A percentile compares a stretch with the other conserved stretches of the same genome.
Conservation (phyloP, 805 yeast species). For the Spathaspora boniae region DNA sequence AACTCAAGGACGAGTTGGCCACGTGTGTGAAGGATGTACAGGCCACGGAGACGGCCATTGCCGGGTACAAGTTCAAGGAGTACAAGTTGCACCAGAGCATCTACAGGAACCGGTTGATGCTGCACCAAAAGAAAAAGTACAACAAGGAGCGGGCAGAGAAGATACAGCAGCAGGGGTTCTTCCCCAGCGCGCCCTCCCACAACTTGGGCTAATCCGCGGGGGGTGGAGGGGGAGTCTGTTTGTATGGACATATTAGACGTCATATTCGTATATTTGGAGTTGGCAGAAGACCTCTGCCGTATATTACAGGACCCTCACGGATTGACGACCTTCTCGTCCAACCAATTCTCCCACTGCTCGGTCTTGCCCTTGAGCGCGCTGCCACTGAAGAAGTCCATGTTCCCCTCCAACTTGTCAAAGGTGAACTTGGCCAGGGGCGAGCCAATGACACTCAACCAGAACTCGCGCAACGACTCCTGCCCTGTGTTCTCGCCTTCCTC, state of each 20-base stretch:
- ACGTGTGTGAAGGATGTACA: slow-evolving; percentile 13
- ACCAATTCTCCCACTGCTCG: slow-evolving; percentile 71
- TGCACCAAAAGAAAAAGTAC: slow-evolving; percentile 29
- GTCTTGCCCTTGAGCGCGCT: slow-evolving; percentile 58
- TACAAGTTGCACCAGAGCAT: slow-evolving; percentile 40
- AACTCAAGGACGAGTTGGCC: slow-evolving; percentile 11
- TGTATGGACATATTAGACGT: too few relatives aligned
- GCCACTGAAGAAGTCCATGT: slow-evolving; percentile 68
- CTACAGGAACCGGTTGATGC: slow-evolving; percentile 38
- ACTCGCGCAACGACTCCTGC: slow-evolving; percentile 43
- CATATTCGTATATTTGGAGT: too few relatives aligned
- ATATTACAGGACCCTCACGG: too few relatives aligned
- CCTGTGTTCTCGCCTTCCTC: slow-evolving; percentile 26
- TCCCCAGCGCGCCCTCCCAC: slow-evolving; percentile 31
- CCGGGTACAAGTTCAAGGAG: slow-evolving; percentile 30
- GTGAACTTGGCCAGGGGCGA: slow-evolving; percentile 42
- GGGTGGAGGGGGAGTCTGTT: too few relatives aligned
- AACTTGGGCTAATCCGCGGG: slow-evolving; percentile 3
- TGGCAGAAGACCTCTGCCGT: too few relatives aligned
- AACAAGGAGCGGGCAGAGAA: slow-evolving; percentile 27
- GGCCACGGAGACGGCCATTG: slow-evolving; percentile 14
- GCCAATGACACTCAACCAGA: slow-evolving; percentile 40
- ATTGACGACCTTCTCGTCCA: slow-evolving; percentile 70
- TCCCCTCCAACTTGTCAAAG: slow-evolving; percentile 70
- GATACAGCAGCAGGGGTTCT: slow-evolving; percentile 32